Evolutionary conservation across 805 yeast genomes (phyloP).

Genomic region (Tetrapisispora iriomotensis): DNA sequence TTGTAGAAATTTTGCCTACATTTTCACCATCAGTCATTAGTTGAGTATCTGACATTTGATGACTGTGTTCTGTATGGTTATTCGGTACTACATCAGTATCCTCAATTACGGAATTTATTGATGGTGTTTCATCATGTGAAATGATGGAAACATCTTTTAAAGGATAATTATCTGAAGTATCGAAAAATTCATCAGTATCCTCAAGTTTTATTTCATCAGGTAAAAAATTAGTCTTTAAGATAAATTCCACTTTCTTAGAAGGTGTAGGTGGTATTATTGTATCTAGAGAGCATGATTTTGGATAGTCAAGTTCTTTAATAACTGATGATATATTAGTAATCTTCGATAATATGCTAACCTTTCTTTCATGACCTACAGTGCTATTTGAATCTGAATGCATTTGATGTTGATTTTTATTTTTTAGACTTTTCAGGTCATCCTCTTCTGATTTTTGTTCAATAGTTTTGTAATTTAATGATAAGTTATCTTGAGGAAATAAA

Average conservation of each 20-base stretch:
- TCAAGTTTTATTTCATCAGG: constrained; percentile 13
- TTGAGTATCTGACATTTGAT: too few relatives aligned
- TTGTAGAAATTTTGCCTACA: too few relatives aligned
- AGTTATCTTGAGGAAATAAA: constrained; percentile 23
- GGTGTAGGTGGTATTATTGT: constrained; percentile 59
- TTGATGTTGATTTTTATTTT: background rate
- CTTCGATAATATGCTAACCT: constrained; percentile 11
- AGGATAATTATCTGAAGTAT: background rate
- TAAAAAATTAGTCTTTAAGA: constrained; percentile 24
- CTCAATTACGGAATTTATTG: background rate
- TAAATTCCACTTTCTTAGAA: constrained; percentile 47
- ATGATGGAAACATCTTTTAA: background rate
- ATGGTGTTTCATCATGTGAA: background rate
- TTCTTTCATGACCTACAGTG: constrained; percentile 1
- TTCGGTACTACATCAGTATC: too few relatives aligned
- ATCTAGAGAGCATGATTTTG: constrained; percentile 34
- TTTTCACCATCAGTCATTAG: too few relatives aligned
- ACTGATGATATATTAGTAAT: constrained; percentile 17
- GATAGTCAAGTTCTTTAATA: constrained; percentile 33
- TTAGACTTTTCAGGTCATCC: background rate
- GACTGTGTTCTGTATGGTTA: too few relatives aligned
- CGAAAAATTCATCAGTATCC: background rate
- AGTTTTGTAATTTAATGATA: constrained; percentile 1
- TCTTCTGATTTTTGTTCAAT: background rate
- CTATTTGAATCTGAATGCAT: background rate